Conservation (phyloP, 2,329 filamentous ascomycete species). For the Madurella fahalii region DNA sequence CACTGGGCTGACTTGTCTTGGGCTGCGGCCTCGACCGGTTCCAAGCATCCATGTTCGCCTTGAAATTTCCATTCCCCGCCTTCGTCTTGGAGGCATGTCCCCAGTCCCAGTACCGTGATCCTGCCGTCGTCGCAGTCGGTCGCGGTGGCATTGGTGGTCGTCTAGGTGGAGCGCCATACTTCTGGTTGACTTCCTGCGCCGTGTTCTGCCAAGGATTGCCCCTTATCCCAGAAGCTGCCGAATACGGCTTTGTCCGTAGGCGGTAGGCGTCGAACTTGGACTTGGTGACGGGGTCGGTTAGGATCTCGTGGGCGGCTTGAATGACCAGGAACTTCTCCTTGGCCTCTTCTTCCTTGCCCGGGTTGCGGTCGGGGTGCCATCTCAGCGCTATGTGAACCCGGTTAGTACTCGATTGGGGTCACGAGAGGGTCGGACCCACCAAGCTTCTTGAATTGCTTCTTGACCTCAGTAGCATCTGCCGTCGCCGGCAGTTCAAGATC, state of each 20-base stretch:
- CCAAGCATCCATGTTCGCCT: constrained; percentile 24
- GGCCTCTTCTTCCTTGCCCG: constrained; percentile 73
- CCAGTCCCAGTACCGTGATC: constrained; percentile 26
- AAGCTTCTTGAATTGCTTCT: constrained; percentile 81
- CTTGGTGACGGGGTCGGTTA: constrained; percentile 48
- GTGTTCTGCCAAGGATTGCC: constrained; percentile 56
- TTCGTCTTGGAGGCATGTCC: constrained; percentile 15
- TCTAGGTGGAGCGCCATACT: constrained; percentile 44
- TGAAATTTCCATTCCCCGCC: constrained; percentile 13
- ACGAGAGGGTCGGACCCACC: constrained; percentile 45
- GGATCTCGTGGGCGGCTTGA: constrained; percentile 77
- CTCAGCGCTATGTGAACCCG: constrained; percentile 58
- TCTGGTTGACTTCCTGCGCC: constrained; percentile 31
- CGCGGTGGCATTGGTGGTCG: constrained; percentile 24
- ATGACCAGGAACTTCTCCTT: constrained; percentile 82
- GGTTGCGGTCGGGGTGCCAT: constrained; percentile 87
- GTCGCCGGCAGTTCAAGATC: constrained; percentile 69
- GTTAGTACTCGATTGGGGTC: constrained; percentile 7
- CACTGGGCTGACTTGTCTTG: constrained; percentile 9
- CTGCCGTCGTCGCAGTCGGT: constrained; percentile 20
- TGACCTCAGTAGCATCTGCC: constrained; percentile 71
- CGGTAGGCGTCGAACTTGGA: constrained; percentile 51
- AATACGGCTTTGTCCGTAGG: constrained; percentile 37
- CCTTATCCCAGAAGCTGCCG: constrained; percentile 50
- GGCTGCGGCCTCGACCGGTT: constrained; percentile 22